Evolutionary conservation across 2,329 filamentous ascomycete species (phyloP), one percentile per base, ranked within the genome.

Genomic region (Colletotrichum sp.): DNA sequence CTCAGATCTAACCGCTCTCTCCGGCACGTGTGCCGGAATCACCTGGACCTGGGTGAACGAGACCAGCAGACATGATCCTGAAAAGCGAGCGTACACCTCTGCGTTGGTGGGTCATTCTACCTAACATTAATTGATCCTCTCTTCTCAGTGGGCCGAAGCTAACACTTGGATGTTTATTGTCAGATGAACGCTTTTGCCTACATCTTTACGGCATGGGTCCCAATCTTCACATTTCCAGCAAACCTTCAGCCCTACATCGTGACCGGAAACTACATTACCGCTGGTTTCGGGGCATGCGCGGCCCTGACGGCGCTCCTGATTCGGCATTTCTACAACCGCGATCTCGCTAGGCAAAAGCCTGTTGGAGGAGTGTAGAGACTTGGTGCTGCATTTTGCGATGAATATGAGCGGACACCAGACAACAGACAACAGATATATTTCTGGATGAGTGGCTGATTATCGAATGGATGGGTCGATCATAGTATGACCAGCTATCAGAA

Each of bases 221-320:
- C 79, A 6, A 82, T 82, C 39, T 82, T 82, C 44, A 82, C 81
- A 15, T 82, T 82, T 36, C 80, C 80, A 9, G 77, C 81, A n/a
- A 77, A 77, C n/a, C 71, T 78, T 6, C 81, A 82, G 76, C 81
- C 81, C 13, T 81, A 80, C 67, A 82, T 82, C 55, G 80, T 82
- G 2, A 71, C 80, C 2, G 80, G 80, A 6, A 81, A 81, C 60
- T 82, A 82, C 75, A 78, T 82, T 30, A 82, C 80, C 6, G 80
- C 80, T 12, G 80, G 80, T 0, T 82, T 81, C 30, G 80, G 77
- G 0, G 78, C 55, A 0, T 60, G 72, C 1, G 80, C 77, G 2
- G 78, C 72, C 0, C 18, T 77, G 3, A 79, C 77, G 0, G 76
- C 76, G 2, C 76, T 81, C 1, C 34, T 75, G 10, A 82, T 82